phyloP scores from a whole-genome alignment of 495 filamentous ascomycete species.

The Xylaria flabelliformis region DNA sequence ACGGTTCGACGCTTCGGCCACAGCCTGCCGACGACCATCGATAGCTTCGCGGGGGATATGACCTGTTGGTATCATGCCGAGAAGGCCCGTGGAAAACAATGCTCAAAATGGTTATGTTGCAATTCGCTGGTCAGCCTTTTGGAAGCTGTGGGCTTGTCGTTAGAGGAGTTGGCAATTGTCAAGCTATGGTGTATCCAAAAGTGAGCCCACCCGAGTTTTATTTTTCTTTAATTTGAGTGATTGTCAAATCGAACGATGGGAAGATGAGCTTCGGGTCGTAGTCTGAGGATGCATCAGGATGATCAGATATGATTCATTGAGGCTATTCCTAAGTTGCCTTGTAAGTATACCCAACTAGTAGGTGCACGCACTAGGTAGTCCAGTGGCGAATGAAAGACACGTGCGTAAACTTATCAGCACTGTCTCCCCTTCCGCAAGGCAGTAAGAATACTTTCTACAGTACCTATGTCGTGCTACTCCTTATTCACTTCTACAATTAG shows the following conservation, averaged over 20 bases:
- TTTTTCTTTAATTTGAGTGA: neutral
- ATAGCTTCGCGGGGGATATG: constrained; percentile 32
- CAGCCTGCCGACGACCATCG: constrained; percentile 47
- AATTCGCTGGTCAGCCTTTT: constrained; percentile 1
- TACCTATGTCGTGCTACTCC: neutral
- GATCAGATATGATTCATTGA: constrained; percentile 29
- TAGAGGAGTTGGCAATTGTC: neutral
- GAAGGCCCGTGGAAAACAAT: neutral
- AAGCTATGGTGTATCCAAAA: neutral
- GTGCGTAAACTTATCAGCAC: constrained; percentile 4
- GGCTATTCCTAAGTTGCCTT: constrained; percentile 9
- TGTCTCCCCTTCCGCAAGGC: neutral
- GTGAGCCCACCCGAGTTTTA: neutral
- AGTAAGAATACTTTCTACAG: neutral
- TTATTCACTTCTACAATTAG: neutral
- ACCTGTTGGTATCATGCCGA: constrained; percentile 38
- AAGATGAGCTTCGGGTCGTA: neutral
- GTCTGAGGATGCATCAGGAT: constrained; percentile 19
- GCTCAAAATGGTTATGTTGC: neutral
- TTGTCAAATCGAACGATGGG: neutral
- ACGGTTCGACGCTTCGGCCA: constrained; percentile 51
- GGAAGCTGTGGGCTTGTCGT: neutral
- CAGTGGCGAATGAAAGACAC: constrained; percentile 10
- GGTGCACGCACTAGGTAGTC: neutral
- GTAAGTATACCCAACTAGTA: neutral